Percentiles rank a stretch among this genome's conserved stretches.
Evolutionary conservation across 2,329 filamentous ascomycete species (phyloP).

Genomic region (Neoascochyta sp.): DNA sequence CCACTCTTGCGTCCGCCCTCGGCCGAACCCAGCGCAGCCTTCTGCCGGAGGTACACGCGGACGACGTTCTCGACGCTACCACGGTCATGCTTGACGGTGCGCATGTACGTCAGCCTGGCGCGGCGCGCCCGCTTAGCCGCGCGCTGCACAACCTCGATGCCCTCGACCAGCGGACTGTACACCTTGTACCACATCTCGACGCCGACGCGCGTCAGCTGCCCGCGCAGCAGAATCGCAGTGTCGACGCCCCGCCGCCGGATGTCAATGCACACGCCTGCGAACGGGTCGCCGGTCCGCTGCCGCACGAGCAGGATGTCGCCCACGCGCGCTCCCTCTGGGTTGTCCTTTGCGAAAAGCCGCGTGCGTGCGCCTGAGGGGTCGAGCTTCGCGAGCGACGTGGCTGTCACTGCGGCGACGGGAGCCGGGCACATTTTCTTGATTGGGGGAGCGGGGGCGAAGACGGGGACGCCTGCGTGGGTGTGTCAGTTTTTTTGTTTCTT

Average conservation of each 20-base stretch:
- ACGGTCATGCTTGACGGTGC: constrained; percentile 44
- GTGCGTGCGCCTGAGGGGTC: constrained; percentile 82
- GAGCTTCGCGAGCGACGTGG: constrained; percentile 66
- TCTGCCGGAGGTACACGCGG: constrained; percentile 35
- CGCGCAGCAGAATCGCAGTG: constrained; percentile 80
- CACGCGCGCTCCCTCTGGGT: constrained; percentile 73
- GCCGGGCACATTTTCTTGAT: constrained; percentile 57
- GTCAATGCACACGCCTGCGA: constrained; percentile 81
- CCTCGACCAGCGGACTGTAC: constrained; percentile 82
- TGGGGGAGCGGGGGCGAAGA: constrained; percentile 52
- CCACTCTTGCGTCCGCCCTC: constrained; percentile 30
- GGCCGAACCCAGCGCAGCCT: constrained; percentile 34
- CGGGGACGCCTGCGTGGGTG: constrained; percentile 45
- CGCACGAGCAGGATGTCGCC: constrained; percentile 92
- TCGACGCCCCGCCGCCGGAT: constrained; percentile 84
- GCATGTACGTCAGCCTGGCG: constrained; percentile 86
- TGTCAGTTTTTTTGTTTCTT: constrained; percentile 4
- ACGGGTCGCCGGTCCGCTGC: constrained; percentile 79
- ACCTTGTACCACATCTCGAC: constrained; percentile 99
- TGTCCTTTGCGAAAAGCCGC: constrained; percentile 72
- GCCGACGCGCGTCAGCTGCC: constrained; percentile 78
- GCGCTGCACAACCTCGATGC: constrained; percentile 90
- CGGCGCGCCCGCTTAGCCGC: constrained; percentile 78
- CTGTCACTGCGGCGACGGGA: constrained; percentile 64
- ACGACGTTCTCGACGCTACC: constrained; percentile 40